Evolutionary conservation across 2,329 filamentous ascomycete genomes (phyloP).

Genomic region (Exophiala alcalophila): DNA sequence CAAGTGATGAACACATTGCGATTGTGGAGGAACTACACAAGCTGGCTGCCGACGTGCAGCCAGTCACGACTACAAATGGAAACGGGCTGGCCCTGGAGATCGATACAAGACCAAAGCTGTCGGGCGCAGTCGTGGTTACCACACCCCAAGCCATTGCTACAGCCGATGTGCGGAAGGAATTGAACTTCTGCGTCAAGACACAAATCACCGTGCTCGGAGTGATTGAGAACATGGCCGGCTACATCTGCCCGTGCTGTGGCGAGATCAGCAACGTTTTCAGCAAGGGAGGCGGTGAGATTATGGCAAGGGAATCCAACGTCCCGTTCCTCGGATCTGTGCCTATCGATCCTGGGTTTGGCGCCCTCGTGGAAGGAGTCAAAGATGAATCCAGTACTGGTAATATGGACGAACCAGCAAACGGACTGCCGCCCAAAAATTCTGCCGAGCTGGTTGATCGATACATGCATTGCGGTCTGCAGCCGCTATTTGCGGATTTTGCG

Average conservation of each 20-base stretch:
- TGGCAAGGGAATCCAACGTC: slow-evolving; percentile 83
- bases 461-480: slow-evolving; percentile 24
- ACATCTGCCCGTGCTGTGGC: slow-evolving; percentile 58
- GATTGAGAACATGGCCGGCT: slow-evolving; percentile 82
- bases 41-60: slow-evolving; percentile 34
- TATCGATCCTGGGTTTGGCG: slow-evolving; percentile 88
- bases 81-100: slow-evolving; percentile 31
- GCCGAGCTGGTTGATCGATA: slow-evolving; percentile 28
- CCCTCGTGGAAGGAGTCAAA: slow-evolving; percentile 67
- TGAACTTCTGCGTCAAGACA: slow-evolving; percentile 89
- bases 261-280: slow-evolving; percentile 94
- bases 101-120: slow-evolving; percentile 57
- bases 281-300: slow-evolving; percentile 81
- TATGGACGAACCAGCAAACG: slow-evolving; percentile 1
- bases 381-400: slow-evolving; percentile 3
- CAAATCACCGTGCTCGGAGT: slow-evolving; percentile 78
- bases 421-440: slow-evolving; percentile 10
- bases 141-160: slow-evolving; percentile 93
- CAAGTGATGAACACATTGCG: slow-evolving; percentile 94
- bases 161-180: slow-evolving; percentile 88
- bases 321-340: slow-evolving; percentile 83
- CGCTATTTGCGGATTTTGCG: slow-evolving; percentile 27
- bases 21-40: slow-evolving; percentile 78
- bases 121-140: slow-evolving; percentile 89
- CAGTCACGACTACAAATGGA: slow-evolving; percentile 24